Base-by-base conservation (phyloP, 2,329 filamentous ascomycete species). In the Claviceps sp. region DNA sequence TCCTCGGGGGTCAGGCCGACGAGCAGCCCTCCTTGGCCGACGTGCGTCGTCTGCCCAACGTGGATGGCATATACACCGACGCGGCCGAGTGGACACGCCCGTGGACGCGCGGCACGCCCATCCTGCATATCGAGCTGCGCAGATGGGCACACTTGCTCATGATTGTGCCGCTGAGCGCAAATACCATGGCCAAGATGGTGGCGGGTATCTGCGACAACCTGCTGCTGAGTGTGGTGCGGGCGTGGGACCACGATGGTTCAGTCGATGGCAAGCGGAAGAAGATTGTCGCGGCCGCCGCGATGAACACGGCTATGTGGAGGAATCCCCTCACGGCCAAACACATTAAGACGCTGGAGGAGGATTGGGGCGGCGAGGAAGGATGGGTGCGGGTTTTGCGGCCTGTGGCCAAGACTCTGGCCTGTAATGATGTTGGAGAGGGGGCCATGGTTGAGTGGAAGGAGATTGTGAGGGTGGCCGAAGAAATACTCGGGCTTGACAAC, bases 221-320 rank as follows among this genome's bases (percentile, higher is more conserved):
- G 6, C 65, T 96, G 5, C 84, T 81, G 14, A 75, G 71, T 47
- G 84, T 93, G 0, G 76, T 93, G 40, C 75, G 91, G 20, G 91
- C 91, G 0, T 98, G 91, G 93, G 91, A 97, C 67, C 83, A 82
- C 0, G 75, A 74, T n/a, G 80, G 81, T 0, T 63, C 73, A 16
- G 69, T 84, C 6, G 81, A 85, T 55, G 67, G 63, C 16, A 48
- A 44, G 5, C 66, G 63, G 50, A 79, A 75, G 65, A 84, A 84
- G 56, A 88, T 95, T 38, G 61, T 93, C 1, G 85, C 91, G 0
- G 86, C 86, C 2, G 83, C 84, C 1, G 82, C 85, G 34, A 95
- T 95, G 88, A 95, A 96, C 65, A 88, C 81, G 24, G 82, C 84
- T 4, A 95, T 95, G 90, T 95, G 86, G 85, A 73, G 75, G 52